These are phyloP conservation scores for Populus nigra DNA, from an alignment of 345 rosid species.

Conservation along the genomic window DNA sequence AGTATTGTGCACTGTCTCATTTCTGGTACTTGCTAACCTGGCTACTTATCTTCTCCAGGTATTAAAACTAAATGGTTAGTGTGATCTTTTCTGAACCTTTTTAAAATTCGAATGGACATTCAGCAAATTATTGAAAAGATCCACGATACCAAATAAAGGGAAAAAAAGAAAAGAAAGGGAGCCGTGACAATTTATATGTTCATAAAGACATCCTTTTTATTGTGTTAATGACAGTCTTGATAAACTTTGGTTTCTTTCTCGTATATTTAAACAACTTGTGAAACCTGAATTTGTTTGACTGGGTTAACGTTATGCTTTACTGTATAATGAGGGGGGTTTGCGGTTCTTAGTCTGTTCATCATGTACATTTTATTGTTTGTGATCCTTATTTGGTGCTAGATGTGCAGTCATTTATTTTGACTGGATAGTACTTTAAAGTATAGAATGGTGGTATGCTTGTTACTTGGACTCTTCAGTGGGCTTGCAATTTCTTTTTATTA, in stretches of 20 bases:
- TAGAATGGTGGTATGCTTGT: background rate
- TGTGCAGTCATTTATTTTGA: background rate
- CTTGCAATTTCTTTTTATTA: background rate
- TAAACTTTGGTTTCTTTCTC: background rate
- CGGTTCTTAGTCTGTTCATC: background rate
- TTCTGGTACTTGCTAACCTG: background rate
- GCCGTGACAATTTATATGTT: background rate
- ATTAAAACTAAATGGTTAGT: background rate
- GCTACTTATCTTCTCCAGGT: background rate
- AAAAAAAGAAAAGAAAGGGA: background rate
- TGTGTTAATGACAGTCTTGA: background rate
- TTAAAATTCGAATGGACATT: background rate
- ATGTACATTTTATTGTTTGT: background rate
- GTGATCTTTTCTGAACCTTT: background rate
- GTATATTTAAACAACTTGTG: background rate
- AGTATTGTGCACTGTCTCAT: background rate
- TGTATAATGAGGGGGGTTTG: background rate
- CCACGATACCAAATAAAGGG: background rate
- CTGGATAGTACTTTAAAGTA: background rate
- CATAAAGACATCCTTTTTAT: background rate
- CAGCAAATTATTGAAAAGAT: background rate
- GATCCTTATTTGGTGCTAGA: conserved; percentile 1
- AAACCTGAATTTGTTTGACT: background rate
- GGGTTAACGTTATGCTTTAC: background rate
- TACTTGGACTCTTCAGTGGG: background rate